Evolutionary conservation across 2,329 filamentous ascomycete species (phyloP).

Genomic region (Calycina herbarum): DNA sequence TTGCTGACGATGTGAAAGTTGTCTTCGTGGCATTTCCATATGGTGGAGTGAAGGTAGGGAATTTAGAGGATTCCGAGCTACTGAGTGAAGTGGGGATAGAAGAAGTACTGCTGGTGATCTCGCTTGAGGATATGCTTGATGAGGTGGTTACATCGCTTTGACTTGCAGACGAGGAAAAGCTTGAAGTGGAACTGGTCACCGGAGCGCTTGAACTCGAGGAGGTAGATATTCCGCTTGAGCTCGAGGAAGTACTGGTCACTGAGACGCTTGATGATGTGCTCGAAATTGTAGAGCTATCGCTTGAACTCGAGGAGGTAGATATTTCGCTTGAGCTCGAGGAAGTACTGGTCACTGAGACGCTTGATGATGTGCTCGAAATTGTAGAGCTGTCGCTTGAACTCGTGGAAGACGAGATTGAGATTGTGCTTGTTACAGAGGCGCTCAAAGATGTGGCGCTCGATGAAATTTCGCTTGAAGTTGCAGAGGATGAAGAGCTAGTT

Average conservation of each 20-base stretch:
- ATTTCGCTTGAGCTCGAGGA: background rate
- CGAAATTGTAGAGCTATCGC: background rate
- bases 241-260: background rate
- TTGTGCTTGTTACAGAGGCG: background rate
- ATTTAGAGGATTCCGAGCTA: constrained; percentile 1
- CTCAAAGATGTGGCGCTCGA: background rate
- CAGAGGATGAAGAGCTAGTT: background rate
- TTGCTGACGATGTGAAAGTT: background rate
- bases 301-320: background rate
- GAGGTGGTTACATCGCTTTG: background rate
- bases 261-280: background rate
- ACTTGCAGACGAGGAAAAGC: background rate
- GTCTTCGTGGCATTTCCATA: background rate
- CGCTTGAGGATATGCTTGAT: background rate
- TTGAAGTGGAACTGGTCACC: background rate
- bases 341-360: background rate
- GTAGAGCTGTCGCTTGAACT: constrained; percentile 2
- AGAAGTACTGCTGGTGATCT: background rate
- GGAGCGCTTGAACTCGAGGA: background rate
- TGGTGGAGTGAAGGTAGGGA: constrained; percentile 11
- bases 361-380: background rate
- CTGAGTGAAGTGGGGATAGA: background rate
- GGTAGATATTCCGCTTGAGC: background rate
- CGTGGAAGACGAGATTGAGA: background rate
- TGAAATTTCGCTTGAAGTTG: background rate